A percentile compares a stretch with the other conserved stretches of the same genome.
These are phyloP conservation scores for Suillus subluteus DNA, from an alignment of 768 basidiomycete genomes.

Conservation along the genomic window DNA sequence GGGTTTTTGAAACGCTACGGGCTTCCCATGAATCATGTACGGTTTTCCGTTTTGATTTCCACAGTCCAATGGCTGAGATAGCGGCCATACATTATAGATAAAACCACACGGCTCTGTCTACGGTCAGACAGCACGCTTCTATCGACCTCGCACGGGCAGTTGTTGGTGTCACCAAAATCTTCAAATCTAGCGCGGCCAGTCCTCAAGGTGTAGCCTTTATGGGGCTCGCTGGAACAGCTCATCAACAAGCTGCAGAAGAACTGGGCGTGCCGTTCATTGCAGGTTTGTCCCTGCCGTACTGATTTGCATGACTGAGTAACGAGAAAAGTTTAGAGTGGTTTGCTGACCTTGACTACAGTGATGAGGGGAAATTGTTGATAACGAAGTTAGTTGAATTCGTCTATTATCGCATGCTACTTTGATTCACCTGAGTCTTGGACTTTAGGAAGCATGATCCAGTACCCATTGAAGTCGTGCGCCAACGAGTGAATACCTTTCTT, in stretches of 20 bases:
- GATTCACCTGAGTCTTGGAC: not conserved
- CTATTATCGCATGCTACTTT: not conserved
- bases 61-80: not conserved
- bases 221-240: constrained; percentile 65
- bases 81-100: constrained; percentile 37
- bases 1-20: constrained; percentile 61
- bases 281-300: constrained; percentile 37
- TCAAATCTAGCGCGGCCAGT: constrained; percentile 32
- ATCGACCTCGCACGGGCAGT: constrained; percentile 57
- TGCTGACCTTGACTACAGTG: constrained; percentile 63
- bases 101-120: constrained; percentile 69
- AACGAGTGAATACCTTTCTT: constrained; percentile 40
- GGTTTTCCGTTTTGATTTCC: constrained; percentile 22
- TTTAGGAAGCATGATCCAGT: constrained; percentile 57
- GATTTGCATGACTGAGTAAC: not conserved
- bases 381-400: constrained; percentile 45
- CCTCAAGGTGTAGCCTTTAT: constrained; percentile 52
- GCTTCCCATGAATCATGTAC: constrained; percentile 58
- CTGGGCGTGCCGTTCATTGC: constrained; percentile 63
- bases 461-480: constrained; percentile 42
- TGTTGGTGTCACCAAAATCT: constrained; percentile 56
- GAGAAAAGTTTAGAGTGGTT: constrained; percentile 56
- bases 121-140: constrained; percentile 58
- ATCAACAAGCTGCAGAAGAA: constrained; percentile 59
- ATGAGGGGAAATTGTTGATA: constrained; percentile 60